These are phyloP conservation scores for Pulveroboletus sp. DNA, from an alignment of 768 basidiomycete genomes.

Conservation along the genomic window DNA sequence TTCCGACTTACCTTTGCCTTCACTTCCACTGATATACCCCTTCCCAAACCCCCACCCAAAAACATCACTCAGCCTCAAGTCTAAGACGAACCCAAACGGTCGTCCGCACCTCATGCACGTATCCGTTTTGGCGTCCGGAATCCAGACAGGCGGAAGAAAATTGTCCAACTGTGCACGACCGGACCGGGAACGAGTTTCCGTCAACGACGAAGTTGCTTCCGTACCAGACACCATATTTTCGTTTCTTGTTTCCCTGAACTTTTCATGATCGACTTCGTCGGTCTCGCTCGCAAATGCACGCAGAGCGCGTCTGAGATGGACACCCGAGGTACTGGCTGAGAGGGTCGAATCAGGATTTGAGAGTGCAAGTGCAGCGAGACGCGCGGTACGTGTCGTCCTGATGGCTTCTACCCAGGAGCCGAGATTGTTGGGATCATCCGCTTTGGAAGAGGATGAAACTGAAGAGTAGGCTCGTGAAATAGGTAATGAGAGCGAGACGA, in stretches of 20 bases:
- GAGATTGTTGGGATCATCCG: constrained; percentile 17
- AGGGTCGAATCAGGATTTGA: constrained; percentile 79
- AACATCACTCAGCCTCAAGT: constrained; percentile 23
- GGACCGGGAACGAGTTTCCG: constrained; percentile 1
- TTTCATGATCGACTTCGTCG: constrained; percentile 32
- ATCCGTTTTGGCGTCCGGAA: constrained; percentile 80
- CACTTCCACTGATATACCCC: constrained; percentile 37
- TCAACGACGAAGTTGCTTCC: not conserved
- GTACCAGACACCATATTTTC: constrained; percentile 36
- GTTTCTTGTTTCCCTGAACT: constrained; percentile 39
- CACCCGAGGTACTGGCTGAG: constrained; percentile 70
- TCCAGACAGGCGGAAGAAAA: constrained; percentile 91
- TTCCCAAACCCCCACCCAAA: constrained; percentile 27
- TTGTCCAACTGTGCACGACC: constrained; percentile 35
- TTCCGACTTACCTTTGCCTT: constrained; percentile 13
- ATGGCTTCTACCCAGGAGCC: constrained; percentile 68
- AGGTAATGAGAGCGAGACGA: not conserved
- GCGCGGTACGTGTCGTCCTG: constrained; percentile 62
- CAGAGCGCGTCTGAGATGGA: constrained; percentile 68
- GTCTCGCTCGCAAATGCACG: constrained; percentile 62
- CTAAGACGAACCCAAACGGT: constrained; percentile 54
- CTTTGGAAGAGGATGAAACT: constrained; percentile 2
- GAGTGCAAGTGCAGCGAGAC: constrained; percentile 66
- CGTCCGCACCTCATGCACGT: constrained; percentile 82
- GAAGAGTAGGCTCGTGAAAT: not conserved